phyloP scores from a whole-genome alignment of 768 basidiomycete genomes.

The Leccinum rimulosum region DNA sequence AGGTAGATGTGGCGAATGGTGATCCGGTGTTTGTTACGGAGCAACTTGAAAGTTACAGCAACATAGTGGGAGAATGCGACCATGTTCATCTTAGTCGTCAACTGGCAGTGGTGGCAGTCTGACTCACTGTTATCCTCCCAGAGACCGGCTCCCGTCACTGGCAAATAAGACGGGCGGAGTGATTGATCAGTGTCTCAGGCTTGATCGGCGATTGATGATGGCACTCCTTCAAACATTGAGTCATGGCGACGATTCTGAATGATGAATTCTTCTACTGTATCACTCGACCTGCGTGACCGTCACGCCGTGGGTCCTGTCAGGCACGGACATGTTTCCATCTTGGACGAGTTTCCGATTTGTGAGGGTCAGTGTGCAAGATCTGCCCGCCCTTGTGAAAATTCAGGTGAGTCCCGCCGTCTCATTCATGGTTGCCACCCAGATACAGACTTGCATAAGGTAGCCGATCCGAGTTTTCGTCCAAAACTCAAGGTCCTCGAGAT shows the following conservation, averaged over 20 bases:
- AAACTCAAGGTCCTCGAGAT: background rate
- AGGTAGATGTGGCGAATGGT: slow-evolving; percentile 19
- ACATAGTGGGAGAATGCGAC: background rate
- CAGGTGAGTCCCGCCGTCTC: slow-evolving; percentile 11
- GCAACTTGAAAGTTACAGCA: too few relatives aligned
- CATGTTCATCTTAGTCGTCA: background rate
- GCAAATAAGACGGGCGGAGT: too few relatives aligned
- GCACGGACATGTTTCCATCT: slow-evolving; percentile 25
- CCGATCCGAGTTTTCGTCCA: background rate
- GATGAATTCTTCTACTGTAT: too few relatives aligned
- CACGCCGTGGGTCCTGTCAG: too few relatives aligned
- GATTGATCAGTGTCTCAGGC: too few relatives aligned
- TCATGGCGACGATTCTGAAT: too few relatives aligned
- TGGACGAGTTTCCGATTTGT: slow-evolving; percentile 66
- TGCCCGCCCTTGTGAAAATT: slow-evolving; percentile 54
- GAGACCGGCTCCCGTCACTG: too few relatives aligned
- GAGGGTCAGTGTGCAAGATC: slow-evolving; percentile 52
- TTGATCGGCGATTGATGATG: background rate
- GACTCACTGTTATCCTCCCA: background rate
- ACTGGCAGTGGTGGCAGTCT: background rate
- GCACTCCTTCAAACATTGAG: too few relatives aligned
- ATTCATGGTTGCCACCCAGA: slow-evolving; percentile 34
- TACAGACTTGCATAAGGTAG: slow-evolving; percentile 57
- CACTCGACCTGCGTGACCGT: too few relatives aligned
- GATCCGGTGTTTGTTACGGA: slow-evolving; percentile 4